Conservation (phyloP, 179 eudicot genomes). For the Silene vulgaris region DNA sequence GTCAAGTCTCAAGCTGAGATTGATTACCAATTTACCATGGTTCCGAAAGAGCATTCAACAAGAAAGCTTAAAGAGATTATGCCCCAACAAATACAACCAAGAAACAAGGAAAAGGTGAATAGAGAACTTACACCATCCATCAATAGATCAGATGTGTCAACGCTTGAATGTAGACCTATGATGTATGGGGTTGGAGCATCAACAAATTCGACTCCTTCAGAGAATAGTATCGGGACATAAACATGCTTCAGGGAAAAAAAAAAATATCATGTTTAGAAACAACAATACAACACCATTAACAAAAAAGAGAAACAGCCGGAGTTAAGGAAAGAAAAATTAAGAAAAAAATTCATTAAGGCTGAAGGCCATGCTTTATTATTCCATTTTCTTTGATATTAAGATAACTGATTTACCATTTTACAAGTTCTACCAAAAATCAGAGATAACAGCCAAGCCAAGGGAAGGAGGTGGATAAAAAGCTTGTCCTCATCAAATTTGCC, state of each 20-base stretch:
- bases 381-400: neutral
- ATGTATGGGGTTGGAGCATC: constrained; percentile 97
- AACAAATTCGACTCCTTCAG: constrained; percentile 89
- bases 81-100: neutral
- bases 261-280: constrained; percentile 17
- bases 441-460: neutral
- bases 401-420: neutral
- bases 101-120: constrained; percentile 2
- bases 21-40: neutral
- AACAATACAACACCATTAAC: neutral
- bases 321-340: neutral
- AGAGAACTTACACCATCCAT: constrained; percentile 82
- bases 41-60: neutral
- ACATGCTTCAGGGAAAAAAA: constrained; percentile 61
- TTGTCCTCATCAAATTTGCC: neutral
- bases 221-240: constrained; percentile 86
- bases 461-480: neutral
- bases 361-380: neutral
- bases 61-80: neutral
- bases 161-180: constrained; percentile 91
- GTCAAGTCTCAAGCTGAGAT: neutral
- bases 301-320: neutral
- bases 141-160: constrained; percentile 63
- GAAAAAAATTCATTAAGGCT: constrained; percentile 22
- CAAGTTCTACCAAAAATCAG: neutral